A percentile compares a stretch with the other conserved stretches of the same genome.
Evolutionary conservation across 495 filamentous ascomycete species (phyloP).

Genomic region (Pseudevernia furfuracea): DNA sequence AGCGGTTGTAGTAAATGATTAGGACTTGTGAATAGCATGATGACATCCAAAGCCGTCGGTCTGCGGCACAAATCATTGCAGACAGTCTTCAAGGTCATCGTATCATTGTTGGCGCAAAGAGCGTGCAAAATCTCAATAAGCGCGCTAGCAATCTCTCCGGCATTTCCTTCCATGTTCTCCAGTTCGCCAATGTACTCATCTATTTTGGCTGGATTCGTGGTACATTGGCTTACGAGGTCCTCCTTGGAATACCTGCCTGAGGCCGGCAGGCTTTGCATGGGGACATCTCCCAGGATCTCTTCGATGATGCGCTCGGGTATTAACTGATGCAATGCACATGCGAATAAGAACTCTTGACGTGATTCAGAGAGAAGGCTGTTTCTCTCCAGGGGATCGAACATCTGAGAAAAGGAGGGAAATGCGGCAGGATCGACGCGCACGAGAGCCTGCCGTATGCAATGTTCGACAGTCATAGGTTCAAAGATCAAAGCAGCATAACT

Average conservation of each 20-base stretch:
- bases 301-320: constrained; percentile 74
- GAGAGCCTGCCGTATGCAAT: constrained; percentile 73
- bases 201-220: constrained; percentile 59
- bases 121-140: constrained; percentile 74
- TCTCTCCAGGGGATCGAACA: constrained; percentile 68
- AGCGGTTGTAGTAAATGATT: constrained; percentile 71
- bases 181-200: constrained; percentile 71
- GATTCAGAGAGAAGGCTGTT: constrained; percentile 73
- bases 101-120: constrained; percentile 77
- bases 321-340: constrained; percentile 78
- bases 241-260: constrained; percentile 71
- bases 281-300: constrained; percentile 72
- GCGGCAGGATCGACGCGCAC: constrained; percentile 67
- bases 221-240: constrained; percentile 64
- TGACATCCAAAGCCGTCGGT: constrained; percentile 70
- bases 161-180: constrained; percentile 91
- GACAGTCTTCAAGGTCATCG: constrained; percentile 79
- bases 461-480: constrained; percentile 59
- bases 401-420: constrained; percentile 70
- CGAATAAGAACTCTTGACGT: constrained; percentile 84
- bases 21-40: constrained; percentile 76
- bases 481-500: constrained; percentile 55
- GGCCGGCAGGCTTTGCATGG: constrained; percentile 70
- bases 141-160: constrained; percentile 76
- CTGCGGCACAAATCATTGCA: constrained; percentile 75